A percentile compares a stretch with the other conserved stretches of the same genome.
Evolutionary conservation across 2,329 filamentous ascomycete genomes (phyloP).

Genomic region (Aureobasidium leucospermi): DNA sequence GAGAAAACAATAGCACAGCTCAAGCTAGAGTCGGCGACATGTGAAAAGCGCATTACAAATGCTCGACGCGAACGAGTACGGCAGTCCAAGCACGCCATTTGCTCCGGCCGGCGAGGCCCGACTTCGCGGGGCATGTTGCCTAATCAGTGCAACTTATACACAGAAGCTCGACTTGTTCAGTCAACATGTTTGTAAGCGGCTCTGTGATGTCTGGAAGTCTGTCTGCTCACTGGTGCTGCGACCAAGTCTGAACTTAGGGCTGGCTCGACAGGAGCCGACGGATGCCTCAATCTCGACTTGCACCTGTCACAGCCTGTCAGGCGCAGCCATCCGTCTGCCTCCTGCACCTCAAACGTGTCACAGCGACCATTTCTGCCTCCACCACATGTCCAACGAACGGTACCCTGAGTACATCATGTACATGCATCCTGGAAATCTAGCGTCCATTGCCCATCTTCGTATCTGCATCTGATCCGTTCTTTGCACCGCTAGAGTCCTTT

Average conservation of each 20-base stretch:
- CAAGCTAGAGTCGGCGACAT: background rate
- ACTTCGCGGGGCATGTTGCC: constrained; percentile 3
- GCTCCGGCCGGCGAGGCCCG: background rate
- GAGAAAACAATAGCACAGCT: background rate
- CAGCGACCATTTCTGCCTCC: background rate
- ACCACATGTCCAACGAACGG: background rate
- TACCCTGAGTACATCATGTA: background rate
- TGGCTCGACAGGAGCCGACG: background rate
- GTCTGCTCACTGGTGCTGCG: too few species aligned
- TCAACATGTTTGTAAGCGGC: background rate
- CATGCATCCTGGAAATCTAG: background rate
- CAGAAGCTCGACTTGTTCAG: background rate
- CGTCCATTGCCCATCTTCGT: background rate
- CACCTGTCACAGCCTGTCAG: constrained; percentile 9
- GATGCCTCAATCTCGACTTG: background rate
- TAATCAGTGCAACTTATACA: constrained; percentile 1
- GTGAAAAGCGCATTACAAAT: constrained; percentile 11
- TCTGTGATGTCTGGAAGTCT: background rate
- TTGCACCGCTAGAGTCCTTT: too few species aligned
- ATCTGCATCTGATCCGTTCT: background rate
- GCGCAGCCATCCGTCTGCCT: background rate
- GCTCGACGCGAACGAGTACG: background rate
- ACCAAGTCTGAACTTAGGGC: background rate
- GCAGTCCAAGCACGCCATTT: constrained; percentile 1
- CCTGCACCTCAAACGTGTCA: background rate